phyloP scores from a whole-genome alignment of 2,329 filamentous ascomycete species.

The Penicillium frequentans region DNA sequence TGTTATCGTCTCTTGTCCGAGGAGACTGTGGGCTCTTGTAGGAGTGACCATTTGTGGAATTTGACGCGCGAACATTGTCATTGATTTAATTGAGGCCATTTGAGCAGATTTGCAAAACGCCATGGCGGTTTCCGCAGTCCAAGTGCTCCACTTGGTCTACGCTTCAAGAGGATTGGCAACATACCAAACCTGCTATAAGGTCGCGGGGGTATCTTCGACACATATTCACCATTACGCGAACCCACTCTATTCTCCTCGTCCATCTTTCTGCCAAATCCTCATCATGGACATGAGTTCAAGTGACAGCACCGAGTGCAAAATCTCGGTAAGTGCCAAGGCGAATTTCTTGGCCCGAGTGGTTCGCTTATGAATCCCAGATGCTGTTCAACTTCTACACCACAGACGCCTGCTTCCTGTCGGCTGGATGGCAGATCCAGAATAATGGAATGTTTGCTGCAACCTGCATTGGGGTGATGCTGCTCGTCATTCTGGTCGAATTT shows the following conservation, averaged over 20 bases:
- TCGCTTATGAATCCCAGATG: conserved; percentile 19
- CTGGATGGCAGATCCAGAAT: conserved; percentile 69
- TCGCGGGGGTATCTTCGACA: neutral
- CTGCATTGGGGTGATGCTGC: conserved; percentile 73
- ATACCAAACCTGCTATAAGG: neutral
- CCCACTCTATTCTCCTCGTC: neutral
- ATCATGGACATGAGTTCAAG: conserved; percentile 24
- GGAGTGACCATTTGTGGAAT: neutral
- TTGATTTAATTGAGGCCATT: neutral
- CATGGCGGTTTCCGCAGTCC: neutral
- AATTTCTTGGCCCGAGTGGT: neutral
- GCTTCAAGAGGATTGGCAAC: neutral
- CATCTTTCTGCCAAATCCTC: neutral
- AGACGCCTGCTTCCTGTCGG: conserved; percentile 59
- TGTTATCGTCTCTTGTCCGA: neutral
- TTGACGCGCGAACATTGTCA: neutral
- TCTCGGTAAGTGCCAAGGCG: conserved; percentile 27
- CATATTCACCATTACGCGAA: neutral
- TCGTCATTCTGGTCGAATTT: conserved; percentile 70
- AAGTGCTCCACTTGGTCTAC: neutral
- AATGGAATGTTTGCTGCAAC: conserved; percentile 73
- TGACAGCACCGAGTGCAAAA: conserved; percentile 20
- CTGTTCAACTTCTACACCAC: conserved; percentile 24
- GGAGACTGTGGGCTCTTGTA: neutral
- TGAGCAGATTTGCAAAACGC: neutral